These are phyloP conservation scores for Trichosporon sp. DNA, from an alignment of 1,284 basidiomycete genomes.

Conservation along the genomic window DNA sequence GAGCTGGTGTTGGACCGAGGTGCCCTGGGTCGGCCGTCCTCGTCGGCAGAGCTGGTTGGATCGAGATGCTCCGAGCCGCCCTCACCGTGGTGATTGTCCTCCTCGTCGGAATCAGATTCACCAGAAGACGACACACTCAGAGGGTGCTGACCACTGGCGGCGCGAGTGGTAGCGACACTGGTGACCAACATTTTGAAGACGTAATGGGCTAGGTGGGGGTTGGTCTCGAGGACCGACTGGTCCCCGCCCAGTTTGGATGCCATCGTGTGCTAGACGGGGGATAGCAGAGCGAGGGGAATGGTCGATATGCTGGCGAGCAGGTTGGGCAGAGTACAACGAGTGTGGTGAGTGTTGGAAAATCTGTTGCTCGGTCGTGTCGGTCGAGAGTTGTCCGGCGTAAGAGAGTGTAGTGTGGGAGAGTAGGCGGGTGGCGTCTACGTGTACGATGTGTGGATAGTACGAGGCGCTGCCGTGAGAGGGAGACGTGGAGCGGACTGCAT, in stretches of 20 bases:
- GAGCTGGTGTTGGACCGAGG: slow-evolving; percentile 4
- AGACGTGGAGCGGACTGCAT: not conserved
- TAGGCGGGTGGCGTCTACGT: not conserved
- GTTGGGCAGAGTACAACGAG: not conserved
- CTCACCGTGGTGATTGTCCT: slow-evolving; percentile 5
- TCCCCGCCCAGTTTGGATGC: not conserved
- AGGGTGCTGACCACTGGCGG: slow-evolving; percentile 30
- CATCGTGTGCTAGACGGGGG: not conserved
- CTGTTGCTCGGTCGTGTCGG: not conserved
- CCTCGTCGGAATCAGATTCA: slow-evolving; percentile 38
- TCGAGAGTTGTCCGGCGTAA: not conserved
- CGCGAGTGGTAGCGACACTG: slow-evolving; percentile 9
- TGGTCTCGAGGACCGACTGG: slow-evolving; percentile 26
- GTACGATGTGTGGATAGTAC: not conserved
- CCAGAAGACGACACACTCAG: slow-evolving; percentile 43
- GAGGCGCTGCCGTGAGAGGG: not conserved
- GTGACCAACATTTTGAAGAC: slow-evolving; percentile 35
- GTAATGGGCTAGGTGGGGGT: slow-evolving; percentile 42
- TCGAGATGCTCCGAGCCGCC: not conserved
- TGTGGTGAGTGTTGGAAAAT: not conserved
- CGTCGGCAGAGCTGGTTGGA: slow-evolving; percentile 3
- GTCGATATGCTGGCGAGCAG: not conserved
- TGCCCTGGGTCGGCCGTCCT: not conserved
- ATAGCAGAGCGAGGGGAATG: not conserved
- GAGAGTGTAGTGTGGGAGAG: not conserved